phyloP scores from a whole-genome alignment of 2,329 filamentous ascomycete species.

The Shiraia sp. region DNA sequence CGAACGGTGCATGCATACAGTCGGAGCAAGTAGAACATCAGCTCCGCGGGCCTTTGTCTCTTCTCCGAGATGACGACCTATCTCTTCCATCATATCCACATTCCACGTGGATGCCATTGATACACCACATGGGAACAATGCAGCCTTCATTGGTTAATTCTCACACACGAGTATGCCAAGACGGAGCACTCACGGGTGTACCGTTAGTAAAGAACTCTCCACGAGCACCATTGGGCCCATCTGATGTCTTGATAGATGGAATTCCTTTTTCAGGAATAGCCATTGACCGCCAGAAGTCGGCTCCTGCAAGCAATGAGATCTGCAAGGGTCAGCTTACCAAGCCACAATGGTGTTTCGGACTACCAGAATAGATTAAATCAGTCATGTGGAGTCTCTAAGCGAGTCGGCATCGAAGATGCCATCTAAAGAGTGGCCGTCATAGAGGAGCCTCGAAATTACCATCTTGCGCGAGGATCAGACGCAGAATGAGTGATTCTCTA shows the following conservation, averaged over 20 bases:
- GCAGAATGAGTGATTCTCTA: background rate
- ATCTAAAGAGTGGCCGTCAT: constrained; percentile 1
- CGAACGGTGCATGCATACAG: constrained; percentile 79
- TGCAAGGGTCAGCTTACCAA: constrained; percentile 28
- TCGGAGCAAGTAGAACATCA: constrained; percentile 74
- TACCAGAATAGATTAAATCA: constrained; percentile 10
- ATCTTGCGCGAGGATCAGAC: background rate
- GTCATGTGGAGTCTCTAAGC: constrained; percentile 10
- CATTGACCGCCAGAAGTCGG: constrained; percentile 73
- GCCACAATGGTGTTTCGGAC: constrained; percentile 7
- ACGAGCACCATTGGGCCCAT: constrained; percentile 71
- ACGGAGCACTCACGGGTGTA: constrained; percentile 42
- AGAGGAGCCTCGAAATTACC: constrained; percentile 2
- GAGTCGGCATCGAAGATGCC: constrained; percentile 1
- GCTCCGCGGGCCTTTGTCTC: constrained; percentile 75
- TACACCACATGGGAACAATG: constrained; percentile 77
- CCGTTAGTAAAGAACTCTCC: constrained; percentile 68
- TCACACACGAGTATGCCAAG: constrained; percentile 4
- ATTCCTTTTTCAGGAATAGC: constrained; percentile 63
- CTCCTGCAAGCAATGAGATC: constrained; percentile 52
- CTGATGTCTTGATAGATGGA: constrained; percentile 66
- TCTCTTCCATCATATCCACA: constrained; percentile 66
- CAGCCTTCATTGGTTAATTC: constrained; percentile 57
- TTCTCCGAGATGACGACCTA: constrained; percentile 71
- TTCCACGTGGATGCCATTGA: constrained; percentile 83